phyloP scores from a whole-genome alignment of 495 filamentous ascomycete species.

The Podospora didyma region DNA sequence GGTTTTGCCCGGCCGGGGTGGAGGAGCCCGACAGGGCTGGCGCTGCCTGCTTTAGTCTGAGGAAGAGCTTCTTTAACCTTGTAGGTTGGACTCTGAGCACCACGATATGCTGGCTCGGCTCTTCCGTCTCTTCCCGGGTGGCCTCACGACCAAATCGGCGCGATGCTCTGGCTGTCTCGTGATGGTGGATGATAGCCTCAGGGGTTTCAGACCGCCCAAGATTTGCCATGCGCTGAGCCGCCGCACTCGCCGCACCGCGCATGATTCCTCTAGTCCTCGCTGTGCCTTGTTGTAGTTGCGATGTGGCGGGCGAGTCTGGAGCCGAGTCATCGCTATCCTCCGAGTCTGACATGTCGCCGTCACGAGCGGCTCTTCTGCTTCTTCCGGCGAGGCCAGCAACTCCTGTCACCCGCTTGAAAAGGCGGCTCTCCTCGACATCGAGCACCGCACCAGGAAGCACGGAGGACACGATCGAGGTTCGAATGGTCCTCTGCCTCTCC shows the following conservation, averaged over 20 bases:
- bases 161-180: constrained; percentile 66
- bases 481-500: constrained; percentile 85
- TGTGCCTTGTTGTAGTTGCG: constrained; percentile 70
- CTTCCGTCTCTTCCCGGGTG: constrained; percentile 67
- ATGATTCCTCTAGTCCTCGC: constrained; percentile 85
- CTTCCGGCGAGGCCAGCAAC: constrained; percentile 53
- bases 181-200: constrained; percentile 66
- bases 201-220: constrained; percentile 86
- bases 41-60: constrained; percentile 34
- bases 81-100: constrained; percentile 67
- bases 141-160: constrained; percentile 54
- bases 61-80: constrained; percentile 54
- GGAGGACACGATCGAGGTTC: constrained; percentile 84
- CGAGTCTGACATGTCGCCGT: constrained; percentile 79
- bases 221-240: constrained; percentile 69
- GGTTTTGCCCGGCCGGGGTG: constrained; percentile 42
- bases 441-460: constrained; percentile 81
- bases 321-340: constrained; percentile 84
- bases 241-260: constrained; percentile 77
- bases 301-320: constrained; percentile 79
- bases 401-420: constrained; percentile 64
- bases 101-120: constrained; percentile 62
- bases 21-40: constrained; percentile 35
- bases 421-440: constrained; percentile 75
- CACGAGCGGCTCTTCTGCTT: constrained; percentile 51